phyloP scores from a whole-genome alignment of 495 filamentous ascomycete genomes.

The Aspergillus affinis region DNA sequence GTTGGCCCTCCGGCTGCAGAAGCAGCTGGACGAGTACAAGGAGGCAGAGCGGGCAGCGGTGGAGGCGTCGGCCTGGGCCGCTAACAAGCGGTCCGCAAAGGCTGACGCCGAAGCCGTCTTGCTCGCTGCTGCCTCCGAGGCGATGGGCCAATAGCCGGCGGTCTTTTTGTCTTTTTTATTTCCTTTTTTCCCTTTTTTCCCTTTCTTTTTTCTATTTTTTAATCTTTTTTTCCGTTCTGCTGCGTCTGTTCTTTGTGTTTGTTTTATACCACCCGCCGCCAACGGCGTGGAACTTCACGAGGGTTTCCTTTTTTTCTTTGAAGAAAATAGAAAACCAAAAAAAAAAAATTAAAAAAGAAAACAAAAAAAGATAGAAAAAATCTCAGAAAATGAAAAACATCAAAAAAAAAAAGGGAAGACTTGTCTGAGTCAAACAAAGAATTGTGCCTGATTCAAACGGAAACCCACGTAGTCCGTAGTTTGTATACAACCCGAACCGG shows the following conservation, averaged over 20 bases:
- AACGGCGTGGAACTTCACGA: neutral
- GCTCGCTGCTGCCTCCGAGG: slow-evolving; percentile 11
- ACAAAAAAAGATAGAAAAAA: slow-evolving; percentile 7
- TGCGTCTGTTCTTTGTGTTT: neutral
- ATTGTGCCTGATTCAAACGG: neutral
- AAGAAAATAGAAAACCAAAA: neutral
- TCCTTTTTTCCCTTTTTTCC: neutral
- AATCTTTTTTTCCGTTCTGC: neutral
- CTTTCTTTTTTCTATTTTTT: neutral
- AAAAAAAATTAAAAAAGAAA: neutral
- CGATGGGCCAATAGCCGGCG: too few relatives aligned
- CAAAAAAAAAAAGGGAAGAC: slow-evolving; percentile 5
- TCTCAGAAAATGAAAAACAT: slow-evolving; percentile 3
- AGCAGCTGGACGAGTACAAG: slow-evolving; percentile 17
- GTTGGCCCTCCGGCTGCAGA: slow-evolving; percentile 18
- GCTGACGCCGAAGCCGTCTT: slow-evolving; percentile 13
- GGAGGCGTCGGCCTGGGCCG: slow-evolving; percentile 11
- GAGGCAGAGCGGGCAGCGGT: slow-evolving; percentile 10
- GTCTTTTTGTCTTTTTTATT: neutral
- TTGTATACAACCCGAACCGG: neutral
- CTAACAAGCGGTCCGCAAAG: slow-evolving; percentile 12
- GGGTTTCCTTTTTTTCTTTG: slow-evolving; percentile 5
- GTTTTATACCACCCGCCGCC: neutral
- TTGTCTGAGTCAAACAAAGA: neutral
- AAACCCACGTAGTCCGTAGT: neutral